These are phyloP conservation scores for Metarhizium sp. DNA, from an alignment of 2,329 filamentous ascomycete species.

Conservation along the genomic window DNA sequence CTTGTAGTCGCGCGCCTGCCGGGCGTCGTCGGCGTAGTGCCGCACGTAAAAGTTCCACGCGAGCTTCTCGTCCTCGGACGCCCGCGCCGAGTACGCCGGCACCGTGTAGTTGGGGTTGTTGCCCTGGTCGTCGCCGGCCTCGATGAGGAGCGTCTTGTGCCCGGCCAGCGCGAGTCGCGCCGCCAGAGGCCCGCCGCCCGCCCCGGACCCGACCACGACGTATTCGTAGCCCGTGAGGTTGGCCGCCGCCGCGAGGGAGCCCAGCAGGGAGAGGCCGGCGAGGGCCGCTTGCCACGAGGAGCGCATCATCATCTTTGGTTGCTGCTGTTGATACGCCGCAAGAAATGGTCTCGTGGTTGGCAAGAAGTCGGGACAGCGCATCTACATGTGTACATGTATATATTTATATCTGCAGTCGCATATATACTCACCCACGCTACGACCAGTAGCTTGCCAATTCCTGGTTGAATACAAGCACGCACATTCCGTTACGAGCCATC, in stretches of 20 bases:
- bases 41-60: constrained; percentile 57
- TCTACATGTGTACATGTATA: too few relatives aligned
- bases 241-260: constrained; percentile 16
- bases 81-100: constrained; percentile 30
- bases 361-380: too few relatives aligned
- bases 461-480: too few relatives aligned
- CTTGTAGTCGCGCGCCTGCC: constrained; percentile 48
- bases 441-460: too few relatives aligned
- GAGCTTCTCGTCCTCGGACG: constrained; percentile 45
- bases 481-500: too few relatives aligned
- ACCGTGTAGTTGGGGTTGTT: constrained; percentile 38
- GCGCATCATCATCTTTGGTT: neutral
- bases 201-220: constrained; percentile 52
- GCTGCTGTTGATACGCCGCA: too few relatives aligned
- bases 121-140: constrained; percentile 51
- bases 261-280: constrained; percentile 5
- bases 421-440: too few relatives aligned
- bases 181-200: constrained; percentile 50
- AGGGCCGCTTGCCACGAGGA: neutral
- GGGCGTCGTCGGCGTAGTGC: constrained; percentile 45
- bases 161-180: constrained; percentile 49
- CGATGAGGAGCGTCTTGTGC: constrained; percentile 49
- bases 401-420: too few relatives aligned
- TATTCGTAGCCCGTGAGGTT: constrained; percentile 36
- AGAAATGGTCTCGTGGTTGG: too few relatives aligned